A percentile compares a stretch with the other conserved stretches of the same genome.
phyloP scores from a whole-genome alignment of 805 yeast genomes.

The Scheffersomyces ergatensis region DNA sequence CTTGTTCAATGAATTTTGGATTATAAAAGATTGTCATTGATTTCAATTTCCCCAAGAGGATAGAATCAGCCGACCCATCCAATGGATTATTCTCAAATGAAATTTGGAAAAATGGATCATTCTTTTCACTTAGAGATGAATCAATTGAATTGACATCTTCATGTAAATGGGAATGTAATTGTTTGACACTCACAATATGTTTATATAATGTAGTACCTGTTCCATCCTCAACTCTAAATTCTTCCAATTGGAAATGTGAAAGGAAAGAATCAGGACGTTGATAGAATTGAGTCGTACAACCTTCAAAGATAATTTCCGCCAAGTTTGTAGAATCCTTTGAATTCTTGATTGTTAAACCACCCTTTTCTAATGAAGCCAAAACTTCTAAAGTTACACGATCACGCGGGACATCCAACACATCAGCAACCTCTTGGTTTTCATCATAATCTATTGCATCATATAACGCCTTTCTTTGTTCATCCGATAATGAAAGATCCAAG shows the following conservation, averaged over 20 bases:
- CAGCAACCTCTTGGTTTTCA: constrained; percentile 52
- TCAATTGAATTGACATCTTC: constrained; percentile 1
- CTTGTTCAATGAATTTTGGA: constrained; percentile 74
- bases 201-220: constrained; percentile 76
- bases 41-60: constrained; percentile 66
- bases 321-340: constrained; percentile 44
- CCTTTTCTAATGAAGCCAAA: constrained; percentile 66
- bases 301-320: constrained; percentile 80
- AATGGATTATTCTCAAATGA: constrained; percentile 85
- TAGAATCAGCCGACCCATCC: constrained; percentile 80
- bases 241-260: constrained; percentile 71
- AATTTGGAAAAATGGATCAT: constrained; percentile 75
- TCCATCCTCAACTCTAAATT: constrained; percentile 85
- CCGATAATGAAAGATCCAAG: constrained; percentile 50
- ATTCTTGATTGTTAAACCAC: constrained; percentile 65
- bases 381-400: constrained; percentile 70
- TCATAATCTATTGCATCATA: constrained; percentile 93
- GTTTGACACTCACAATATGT: constrained; percentile 82
- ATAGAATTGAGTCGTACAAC: constrained; percentile 67
- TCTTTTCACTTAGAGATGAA: background rate
- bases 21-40: constrained; percentile 91
- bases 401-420: constrained; percentile 64
- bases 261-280: constrained; percentile 80
- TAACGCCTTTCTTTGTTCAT: constrained; percentile 84
- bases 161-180: constrained; percentile 43